Evolutionary conservation across 495 filamentous ascomycete species (phyloP).

Genomic region (Penicillium canariense): DNA sequence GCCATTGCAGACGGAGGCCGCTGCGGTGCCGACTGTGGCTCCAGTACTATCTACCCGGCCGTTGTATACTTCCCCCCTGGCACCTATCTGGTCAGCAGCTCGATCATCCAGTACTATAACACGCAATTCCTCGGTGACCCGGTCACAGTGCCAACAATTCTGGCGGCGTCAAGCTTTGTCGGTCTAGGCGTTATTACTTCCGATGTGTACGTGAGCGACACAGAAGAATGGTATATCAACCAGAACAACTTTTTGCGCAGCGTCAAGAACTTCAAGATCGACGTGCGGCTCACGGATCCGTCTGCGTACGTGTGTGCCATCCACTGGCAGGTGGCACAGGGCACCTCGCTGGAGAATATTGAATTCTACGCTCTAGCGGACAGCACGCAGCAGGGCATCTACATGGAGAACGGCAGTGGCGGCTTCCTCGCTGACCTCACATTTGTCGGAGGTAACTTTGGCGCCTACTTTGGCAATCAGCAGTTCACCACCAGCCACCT

Average conservation of each 20-base stretch:
- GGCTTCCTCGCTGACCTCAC: slow-evolving; percentile 46
- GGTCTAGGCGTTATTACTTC: slow-evolving; percentile 51
- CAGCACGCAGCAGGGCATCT: too few relatives aligned
- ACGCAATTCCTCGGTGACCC: slow-evolving; percentile 62
- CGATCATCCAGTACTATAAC: slow-evolving; percentile 64
- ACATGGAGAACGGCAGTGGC: slow-evolving; percentile 39
- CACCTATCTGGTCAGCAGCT: slow-evolving; percentile 57
- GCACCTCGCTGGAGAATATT: background rate
- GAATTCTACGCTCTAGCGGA: too few relatives aligned
- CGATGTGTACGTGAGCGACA: slow-evolving; percentile 40
- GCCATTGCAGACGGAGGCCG: slow-evolving; percentile 48
- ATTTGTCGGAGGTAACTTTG: slow-evolving; percentile 45
- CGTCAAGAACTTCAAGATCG: background rate
- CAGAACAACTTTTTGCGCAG: background rate
- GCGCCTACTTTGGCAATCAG: slow-evolving; percentile 51
- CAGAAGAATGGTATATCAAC: slow-evolving; percentile 12
- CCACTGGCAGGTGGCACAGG: background rate
- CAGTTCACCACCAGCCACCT: slow-evolving; percentile 53
- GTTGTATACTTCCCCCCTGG: slow-evolving; percentile 59
- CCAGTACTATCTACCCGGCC: slow-evolving; percentile 44
- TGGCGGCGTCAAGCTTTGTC: slow-evolving; percentile 38
- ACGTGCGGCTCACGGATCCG: background rate
- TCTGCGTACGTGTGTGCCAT: background rate
- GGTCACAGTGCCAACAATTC: slow-evolving; percentile 38
- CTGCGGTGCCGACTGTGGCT: slow-evolving; percentile 51